These are phyloP conservation scores for Ochromonas danica DNA, from an alignment of 108 stramenopile genomes.

Conservation along the genomic window DNA sequence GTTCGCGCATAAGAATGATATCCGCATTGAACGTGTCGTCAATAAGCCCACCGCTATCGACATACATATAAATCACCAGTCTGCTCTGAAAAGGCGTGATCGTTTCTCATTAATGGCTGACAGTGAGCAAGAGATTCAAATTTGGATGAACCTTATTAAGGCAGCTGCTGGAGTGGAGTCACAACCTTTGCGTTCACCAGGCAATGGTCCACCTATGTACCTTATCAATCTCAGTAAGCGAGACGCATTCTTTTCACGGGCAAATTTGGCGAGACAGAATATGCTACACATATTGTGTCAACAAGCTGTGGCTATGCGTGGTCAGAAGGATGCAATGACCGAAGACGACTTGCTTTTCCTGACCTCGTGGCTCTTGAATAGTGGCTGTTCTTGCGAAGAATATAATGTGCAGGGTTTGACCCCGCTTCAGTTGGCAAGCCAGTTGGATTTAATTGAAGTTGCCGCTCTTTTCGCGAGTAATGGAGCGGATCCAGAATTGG, in stretches of 20 bases:
- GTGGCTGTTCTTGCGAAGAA: background rate
- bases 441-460: background rate
- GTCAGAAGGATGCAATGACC: background rate
- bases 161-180: constrained; percentile 8
- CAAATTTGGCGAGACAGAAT: background rate
- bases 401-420: background rate
- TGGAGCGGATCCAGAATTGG: background rate
- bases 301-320: background rate
- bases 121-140: background rate
- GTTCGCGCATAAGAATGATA: background rate
- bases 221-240: background rate
- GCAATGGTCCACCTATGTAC: background rate
- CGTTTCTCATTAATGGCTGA: constrained; percentile 19
- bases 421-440: background rate
- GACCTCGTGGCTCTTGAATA: background rate
- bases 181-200: background rate
- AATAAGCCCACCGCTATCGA: background rate
- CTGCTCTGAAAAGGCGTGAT: background rate
- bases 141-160: constrained; percentile 10
- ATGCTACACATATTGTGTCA: background rate
- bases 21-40: background rate
- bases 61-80: background rate
- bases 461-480: background rate
- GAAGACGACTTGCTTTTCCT: background rate
- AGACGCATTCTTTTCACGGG: background rate